These are phyloP conservation scores for Phaeotremella skinneri DNA, from an alignment of 768 basidiomycete genomes.

Conservation along the genomic window DNA sequence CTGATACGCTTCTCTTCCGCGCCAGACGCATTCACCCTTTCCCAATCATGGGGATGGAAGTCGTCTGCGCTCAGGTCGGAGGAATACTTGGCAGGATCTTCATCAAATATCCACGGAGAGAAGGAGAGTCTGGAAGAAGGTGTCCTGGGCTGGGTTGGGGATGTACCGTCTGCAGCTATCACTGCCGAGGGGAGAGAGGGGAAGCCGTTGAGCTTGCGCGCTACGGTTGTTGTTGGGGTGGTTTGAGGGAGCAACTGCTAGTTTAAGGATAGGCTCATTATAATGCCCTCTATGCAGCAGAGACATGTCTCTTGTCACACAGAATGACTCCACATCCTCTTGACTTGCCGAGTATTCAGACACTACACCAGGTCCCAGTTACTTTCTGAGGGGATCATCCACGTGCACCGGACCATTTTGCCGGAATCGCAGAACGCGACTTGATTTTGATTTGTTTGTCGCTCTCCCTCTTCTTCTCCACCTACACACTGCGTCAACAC, in stretches of 20 bases:
- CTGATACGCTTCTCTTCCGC: conserved; percentile 79
- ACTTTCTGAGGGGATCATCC: not conserved
- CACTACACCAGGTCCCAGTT: not conserved
- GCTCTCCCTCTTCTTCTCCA: too few relatives aligned
- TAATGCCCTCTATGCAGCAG: too few relatives aligned
- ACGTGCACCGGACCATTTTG: too few relatives aligned
- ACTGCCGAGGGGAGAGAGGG: conserved; percentile 40
- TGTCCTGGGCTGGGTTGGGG: conserved; percentile 55
- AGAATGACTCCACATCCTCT: too few relatives aligned
- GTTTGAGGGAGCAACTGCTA: conserved; percentile 54
- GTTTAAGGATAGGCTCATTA: not conserved
- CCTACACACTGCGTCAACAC: too few relatives aligned
- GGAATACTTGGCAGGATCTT: conserved; percentile 53
- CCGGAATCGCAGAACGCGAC: too few relatives aligned
- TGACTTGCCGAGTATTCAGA: not conserved
- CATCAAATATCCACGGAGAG: conserved; percentile 24
- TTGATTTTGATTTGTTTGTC: too few relatives aligned
- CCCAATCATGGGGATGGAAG: conserved; percentile 95
- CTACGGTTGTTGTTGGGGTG: conserved; percentile 74
- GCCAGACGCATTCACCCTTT: conserved; percentile 78
- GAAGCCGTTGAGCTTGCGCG: conserved; percentile 65
- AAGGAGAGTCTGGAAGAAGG: conserved; percentile 41
- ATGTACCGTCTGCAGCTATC: conserved; percentile 33
- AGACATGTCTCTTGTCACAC: too few relatives aligned
- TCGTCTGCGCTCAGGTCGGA: conserved; percentile 59